These are phyloP conservation scores for Penicillium goetzii DNA, from an alignment of 495 filamentous ascomycete species.

Conservation along the genomic window DNA sequence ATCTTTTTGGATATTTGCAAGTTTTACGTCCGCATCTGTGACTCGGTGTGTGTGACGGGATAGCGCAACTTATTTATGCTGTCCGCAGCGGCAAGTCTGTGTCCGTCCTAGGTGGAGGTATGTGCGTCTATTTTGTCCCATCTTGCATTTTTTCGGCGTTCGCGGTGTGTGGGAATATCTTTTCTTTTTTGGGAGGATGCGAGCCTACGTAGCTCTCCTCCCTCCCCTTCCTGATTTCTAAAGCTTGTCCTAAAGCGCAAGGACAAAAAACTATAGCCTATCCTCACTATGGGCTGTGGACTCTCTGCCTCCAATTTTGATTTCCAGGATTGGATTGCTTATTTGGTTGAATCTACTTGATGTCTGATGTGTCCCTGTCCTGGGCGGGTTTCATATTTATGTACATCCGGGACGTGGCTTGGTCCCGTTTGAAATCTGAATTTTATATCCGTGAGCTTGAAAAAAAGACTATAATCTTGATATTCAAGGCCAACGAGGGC, in stretches of 20 bases:
- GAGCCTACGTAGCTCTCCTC: background rate
- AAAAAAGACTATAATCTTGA: background rate
- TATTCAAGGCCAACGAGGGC: background rate
- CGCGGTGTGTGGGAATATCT: background rate
- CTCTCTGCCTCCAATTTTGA: background rate
- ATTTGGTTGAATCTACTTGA: background rate
- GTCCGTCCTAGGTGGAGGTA: background rate
- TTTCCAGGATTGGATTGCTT: background rate
- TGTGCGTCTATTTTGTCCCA: background rate
- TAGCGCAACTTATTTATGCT: background rate
- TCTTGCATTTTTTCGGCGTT: constrained; percentile 1
- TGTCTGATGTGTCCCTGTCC: background rate
- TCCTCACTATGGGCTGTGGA: background rate
- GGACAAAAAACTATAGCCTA: background rate
- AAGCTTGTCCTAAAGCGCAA: background rate
- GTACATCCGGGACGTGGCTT: background rate
- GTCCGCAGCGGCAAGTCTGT: background rate
- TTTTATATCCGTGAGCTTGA: background rate
- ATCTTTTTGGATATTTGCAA: background rate
- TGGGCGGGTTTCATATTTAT: background rate
- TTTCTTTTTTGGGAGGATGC: background rate
- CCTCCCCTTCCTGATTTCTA: background rate
- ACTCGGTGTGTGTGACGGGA: background rate
- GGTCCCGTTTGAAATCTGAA: background rate
- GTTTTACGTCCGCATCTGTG: background rate